Conservation (phyloP, 176 grass and related monocot species). For the Oryza meridionalis region DNA sequence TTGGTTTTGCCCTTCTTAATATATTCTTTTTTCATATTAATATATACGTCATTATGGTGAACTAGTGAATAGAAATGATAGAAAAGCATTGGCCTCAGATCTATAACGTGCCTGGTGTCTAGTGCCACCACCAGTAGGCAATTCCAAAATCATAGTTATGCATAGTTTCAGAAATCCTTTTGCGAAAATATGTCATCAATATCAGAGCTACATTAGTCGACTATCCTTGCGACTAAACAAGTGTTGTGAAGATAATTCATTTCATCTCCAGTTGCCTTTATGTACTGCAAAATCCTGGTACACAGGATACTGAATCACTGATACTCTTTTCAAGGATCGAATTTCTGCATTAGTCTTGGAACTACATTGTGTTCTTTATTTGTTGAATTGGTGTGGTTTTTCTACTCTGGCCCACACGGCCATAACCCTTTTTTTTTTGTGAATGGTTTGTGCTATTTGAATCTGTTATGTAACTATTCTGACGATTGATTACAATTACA, state of each 20-base stretch:
- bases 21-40: too few species aligned
- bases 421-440: not conserved
- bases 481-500: constrained; percentile 32
- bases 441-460: not conserved
- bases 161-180: constrained; percentile 18
- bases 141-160: not conserved
- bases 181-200: not conserved
- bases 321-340: not conserved
- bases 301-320: not conserved
- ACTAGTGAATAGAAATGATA: not conserved
- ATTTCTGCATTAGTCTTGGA: not conserved
- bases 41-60: not conserved
- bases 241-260: not conserved
- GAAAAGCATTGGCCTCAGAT: not conserved
- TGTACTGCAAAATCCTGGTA: not conserved
- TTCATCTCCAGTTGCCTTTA: constrained; percentile 1
- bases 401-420: not conserved
- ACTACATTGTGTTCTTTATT: not conserved
- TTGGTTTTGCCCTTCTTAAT: too few species aligned
- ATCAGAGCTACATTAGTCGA: not conserved
- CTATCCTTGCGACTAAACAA: constrained; percentile 6
- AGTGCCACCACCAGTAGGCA: not conserved
- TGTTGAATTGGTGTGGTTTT: constrained; percentile 14
- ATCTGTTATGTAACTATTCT: not conserved
- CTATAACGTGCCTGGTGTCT: not conserved